phyloP scores from a whole-genome alignment of 1,284 basidiomycete species.

The Coniophora puteana region DNA sequence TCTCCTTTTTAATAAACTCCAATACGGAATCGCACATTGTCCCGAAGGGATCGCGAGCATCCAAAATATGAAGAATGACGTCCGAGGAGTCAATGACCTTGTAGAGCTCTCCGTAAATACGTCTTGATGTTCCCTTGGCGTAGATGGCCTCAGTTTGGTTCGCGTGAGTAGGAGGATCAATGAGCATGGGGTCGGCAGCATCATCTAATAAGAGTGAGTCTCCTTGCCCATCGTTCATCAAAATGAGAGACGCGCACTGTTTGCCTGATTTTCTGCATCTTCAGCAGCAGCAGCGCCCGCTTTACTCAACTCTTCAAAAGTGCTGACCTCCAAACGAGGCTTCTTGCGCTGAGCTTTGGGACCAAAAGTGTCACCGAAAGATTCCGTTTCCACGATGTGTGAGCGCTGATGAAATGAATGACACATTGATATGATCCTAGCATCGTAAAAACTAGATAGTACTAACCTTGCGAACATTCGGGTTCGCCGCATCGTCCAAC shows the following conservation, averaged over 20 bases:
- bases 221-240: no score
- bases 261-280: slow-evolving; percentile 17
- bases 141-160: slow-evolving; percentile 86
- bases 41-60: slow-evolving; percentile 94
- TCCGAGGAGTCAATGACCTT: slow-evolving; percentile 99
- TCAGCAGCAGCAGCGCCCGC: slow-evolving; percentile 46
- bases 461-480: slow-evolving; percentile 70
- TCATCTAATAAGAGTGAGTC: no score
- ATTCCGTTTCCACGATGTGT: slow-evolving; percentile 93
- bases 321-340: slow-evolving; percentile 79
- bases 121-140: slow-evolving; percentile 87
- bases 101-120: slow-evolving; percentile 98
- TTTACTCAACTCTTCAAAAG: slow-evolving; percentile 84
- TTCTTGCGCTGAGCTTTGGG: slow-evolving; percentile 91
- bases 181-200: slow-evolving; percentile 12
- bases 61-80: slow-evolving; percentile 93
- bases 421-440: slow-evolving; percentile 6
- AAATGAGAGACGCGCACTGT: no score
- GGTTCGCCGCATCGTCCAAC: slow-evolving; percentile 82
- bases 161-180: slow-evolving; percentile 59
- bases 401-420: slow-evolving; percentile 58
- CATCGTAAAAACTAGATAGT: background rate
- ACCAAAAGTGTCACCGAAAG: slow-evolving; percentile 90
- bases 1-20: slow-evolving; percentile 94
- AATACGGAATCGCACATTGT: slow-evolving; percentile 97